Evolutionary conservation across 371 early-diverging fungal species (phyloP).

Genomic region (Astathelohania contejeani): DNA sequence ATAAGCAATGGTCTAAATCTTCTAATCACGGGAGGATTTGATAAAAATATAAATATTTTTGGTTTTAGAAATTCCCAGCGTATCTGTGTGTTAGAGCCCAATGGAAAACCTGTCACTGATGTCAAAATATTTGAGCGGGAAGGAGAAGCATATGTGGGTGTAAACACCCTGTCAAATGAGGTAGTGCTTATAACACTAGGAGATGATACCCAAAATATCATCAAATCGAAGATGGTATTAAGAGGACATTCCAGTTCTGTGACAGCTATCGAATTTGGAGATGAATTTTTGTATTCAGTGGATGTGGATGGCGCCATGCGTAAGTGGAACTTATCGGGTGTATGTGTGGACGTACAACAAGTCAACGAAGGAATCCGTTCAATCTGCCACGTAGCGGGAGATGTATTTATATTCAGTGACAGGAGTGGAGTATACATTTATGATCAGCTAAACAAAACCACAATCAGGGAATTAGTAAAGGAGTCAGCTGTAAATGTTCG

Average conservation of each 20-base stretch:
- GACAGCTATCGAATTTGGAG: slow-evolving; percentile 11
- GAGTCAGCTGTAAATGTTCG: slow-evolving; percentile 4
- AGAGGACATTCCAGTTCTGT: slow-evolving; percentile 13
- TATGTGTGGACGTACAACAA: slow-evolving; percentile 7
- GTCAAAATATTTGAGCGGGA: slow-evolving; percentile 13
- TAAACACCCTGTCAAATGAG: slow-evolving; percentile 13
- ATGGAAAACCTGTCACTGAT: slow-evolving; percentile 14
- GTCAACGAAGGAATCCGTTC: slow-evolving; percentile 9
- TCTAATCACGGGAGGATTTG: neutral
- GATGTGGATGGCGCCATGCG: slow-evolving; percentile 12
- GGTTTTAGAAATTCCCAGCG: neutral
- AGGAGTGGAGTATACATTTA: slow-evolving; percentile 15
- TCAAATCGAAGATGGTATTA: slow-evolving; percentile 4
- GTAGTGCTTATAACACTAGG: slow-evolving; percentile 12
- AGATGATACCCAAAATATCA: neutral
- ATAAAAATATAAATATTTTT: neutral
- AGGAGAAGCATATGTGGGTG: slow-evolving; percentile 6
- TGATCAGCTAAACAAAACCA: slow-evolving; percentile 20
- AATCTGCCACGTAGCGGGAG: slow-evolving; percentile 12
- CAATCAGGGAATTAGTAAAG: slow-evolving; percentile 21
- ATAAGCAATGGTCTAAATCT: neutral
- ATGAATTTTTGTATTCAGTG: slow-evolving; percentile 19
- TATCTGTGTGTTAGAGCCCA: slow-evolving; percentile 10
- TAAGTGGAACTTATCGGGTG: slow-evolving; percentile 25
- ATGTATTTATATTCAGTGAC: slow-evolving; percentile 21